Evolutionary conservation across 768 basidiomycete species (phyloP), one percentile per base, ranked within the genome.

Genomic region (Pleurotus sapidus): DNA sequence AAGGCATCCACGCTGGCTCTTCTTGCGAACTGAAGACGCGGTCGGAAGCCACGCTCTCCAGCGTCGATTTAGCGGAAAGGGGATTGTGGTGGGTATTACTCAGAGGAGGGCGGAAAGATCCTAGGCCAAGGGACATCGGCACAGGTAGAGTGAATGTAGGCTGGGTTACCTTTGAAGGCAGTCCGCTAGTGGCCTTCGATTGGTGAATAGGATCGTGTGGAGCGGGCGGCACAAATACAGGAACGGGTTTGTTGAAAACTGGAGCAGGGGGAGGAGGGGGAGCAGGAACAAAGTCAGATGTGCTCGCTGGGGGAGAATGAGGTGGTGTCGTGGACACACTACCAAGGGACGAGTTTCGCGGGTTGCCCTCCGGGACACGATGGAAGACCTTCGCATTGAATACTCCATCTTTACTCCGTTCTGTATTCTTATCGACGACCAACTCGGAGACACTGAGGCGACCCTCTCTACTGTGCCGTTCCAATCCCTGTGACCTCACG

Each of bases 371-470:
- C 8, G 9, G 9, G 20, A 3, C n/a, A 17, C 42, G 42, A n/a
- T 45, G 42, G 42, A 45, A 45, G n/a, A n/a, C 42, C 42, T 45
- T 45, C 42, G 7, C 42, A 48, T 20, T 66, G 67, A 7, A 63
- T 59, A 12, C 47, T 39, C 20, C 27, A 11, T n/a, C 18, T 59
- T 46, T 17, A 51, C 38, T 23, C 51, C 25, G 58, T 49, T 65
- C 61, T 63, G 67, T 70, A 46, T 74, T 65, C 39, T 74, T 72
- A 72, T n/a, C 61, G 4, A 75, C 72, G 59, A 77, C 77, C n/a
- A 89, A 73, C 58, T 90, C 88, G 6, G 84, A 84, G 23, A 89
- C 59, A 63, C 86, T 84, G 48, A 87, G 69, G 34, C 78, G 78
- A 30, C 70, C 70, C 27, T 72, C 67, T 24, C 48, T 38, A 23